These are phyloP conservation scores for Plicaturopsis crispa DNA, from an alignment of 768 basidiomycete genomes.

Conservation along the genomic window DNA sequence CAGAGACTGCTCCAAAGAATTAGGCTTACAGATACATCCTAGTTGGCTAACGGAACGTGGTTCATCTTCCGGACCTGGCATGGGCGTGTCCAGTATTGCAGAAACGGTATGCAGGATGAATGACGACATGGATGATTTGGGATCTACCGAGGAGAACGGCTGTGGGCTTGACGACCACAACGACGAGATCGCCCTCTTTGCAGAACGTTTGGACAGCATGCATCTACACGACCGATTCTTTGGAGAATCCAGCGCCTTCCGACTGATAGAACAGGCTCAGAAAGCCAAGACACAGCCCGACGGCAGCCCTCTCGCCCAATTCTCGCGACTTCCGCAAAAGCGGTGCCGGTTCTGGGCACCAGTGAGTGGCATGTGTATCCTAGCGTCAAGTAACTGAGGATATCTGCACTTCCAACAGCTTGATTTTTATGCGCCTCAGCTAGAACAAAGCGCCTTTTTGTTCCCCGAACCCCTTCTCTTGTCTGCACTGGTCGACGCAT, in stretches of 20 bases:
- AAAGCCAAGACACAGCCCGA: conserved; percentile 30
- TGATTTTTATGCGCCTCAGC: background rate
- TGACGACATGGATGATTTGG: too few species aligned
- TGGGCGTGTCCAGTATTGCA: too few species aligned
- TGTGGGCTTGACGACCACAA: background rate
- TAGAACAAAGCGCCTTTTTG: conserved; percentile 6
- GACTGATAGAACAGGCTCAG: conserved; percentile 26
- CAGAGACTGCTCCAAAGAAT: conserved; percentile 51
- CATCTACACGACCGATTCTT: conserved; percentile 18
- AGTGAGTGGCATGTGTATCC: too few species aligned
- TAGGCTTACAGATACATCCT: too few species aligned
- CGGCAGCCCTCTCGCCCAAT: conserved; percentile 1
- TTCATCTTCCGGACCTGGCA: too few species aligned
- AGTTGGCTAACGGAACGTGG: too few species aligned
- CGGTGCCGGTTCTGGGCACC: too few species aligned
- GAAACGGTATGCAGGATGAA: too few species aligned
- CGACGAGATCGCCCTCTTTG: too few species aligned
- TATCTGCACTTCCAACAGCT: background rate
- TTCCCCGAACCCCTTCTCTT: conserved; percentile 17
- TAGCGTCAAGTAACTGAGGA: conserved; percentile 18
- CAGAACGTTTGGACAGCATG: too few species aligned
- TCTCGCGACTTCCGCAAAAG: conserved; percentile 16
- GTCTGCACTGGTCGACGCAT: conserved; percentile 30
- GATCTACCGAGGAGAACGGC: too few species aligned
- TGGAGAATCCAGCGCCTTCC: conserved; percentile 29